Base-by-base conservation (phyloP, 208 protist species). In the Novymonas esmeraldas region DNA sequence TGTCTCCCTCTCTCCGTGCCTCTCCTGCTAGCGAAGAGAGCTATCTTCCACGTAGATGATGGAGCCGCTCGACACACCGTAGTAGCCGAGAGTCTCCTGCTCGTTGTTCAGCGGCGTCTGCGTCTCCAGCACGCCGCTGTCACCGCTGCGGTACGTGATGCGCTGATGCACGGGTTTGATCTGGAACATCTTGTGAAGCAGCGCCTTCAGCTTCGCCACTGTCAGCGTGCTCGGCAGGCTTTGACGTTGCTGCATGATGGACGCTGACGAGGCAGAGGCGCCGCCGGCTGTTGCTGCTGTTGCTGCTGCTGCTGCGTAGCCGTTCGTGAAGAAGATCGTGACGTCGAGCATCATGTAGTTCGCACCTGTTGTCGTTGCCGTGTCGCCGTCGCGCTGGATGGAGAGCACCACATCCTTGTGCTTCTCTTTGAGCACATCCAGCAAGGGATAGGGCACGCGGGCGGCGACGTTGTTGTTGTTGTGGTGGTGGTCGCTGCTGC, bases 331-430 rank as follows among this genome's bases (percentile, higher is more conserved):
- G 49, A 69, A 64, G 28, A 94, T 48, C 11, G 74, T 90, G 28
- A 94, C 78, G 58, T 80, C 57, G 42, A 96, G 65, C 88, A 94
- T 89, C 34, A 93, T 26, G 48, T 91, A 78, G 13, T 64, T 63
- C 33, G 68, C 77, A 22, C 86, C 84, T 60, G 86, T 85, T 6
- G 58, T 78, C 58, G 67, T 84, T 10, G 91, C 88, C 9, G 88
- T 90, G 64, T 80, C 81, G 51, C 85, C 85, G 4, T 92, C 91
- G 33, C 68, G 65, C 77, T 84, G 86, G 58, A 96, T 84, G 42
- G 82, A 74, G n/a, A 93, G 75, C 28, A 96, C 84, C 28, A 91
- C 72, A 50, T 96, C 84, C 79, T 94, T 92, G 76, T 96, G 85
- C 71, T 92, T 91, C 55, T 88, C 87, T 22, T 50, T 62, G 14